These are phyloP conservation scores for Leccinum variicolor DNA, from an alignment of 768 basidiomycete genomes.

Conservation along the genomic window DNA sequence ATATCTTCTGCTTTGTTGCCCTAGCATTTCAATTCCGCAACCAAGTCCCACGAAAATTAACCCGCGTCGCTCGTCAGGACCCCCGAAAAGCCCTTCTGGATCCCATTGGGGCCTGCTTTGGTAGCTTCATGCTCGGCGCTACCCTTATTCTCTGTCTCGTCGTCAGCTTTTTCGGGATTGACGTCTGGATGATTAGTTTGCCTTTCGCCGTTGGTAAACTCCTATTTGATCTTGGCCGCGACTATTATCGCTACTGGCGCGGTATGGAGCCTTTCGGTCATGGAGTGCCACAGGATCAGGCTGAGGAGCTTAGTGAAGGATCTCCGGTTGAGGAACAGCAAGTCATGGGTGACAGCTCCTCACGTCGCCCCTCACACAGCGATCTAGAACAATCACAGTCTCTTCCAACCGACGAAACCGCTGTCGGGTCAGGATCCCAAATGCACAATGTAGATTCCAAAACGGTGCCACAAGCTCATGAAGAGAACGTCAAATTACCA, in stretches of 20 bases:
- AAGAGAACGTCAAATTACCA: background rate
- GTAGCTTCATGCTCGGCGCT: conserved; percentile 58
- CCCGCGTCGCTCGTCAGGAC: conserved; percentile 36
- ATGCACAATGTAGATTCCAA: background rate
- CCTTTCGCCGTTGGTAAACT: conserved; percentile 79
- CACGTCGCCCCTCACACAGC: background rate
- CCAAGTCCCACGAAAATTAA: conserved; percentile 47
- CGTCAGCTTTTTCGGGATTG: conserved; percentile 70
- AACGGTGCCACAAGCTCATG: background rate
- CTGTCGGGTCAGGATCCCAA: background rate
- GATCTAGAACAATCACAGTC: background rate
- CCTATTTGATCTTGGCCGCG: conserved; percentile 60
- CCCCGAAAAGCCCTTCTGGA: conserved; percentile 68
- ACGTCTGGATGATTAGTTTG: conserved; percentile 82
- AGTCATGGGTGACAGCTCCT: background rate
- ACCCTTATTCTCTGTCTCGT: conserved; percentile 75
- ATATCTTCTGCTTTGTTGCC: conserved; percentile 58
- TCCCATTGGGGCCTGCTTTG: conserved; percentile 69
- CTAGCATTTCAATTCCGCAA: conserved; percentile 58
- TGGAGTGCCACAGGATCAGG: background rate
- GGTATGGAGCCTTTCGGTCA: conserved; percentile 19
- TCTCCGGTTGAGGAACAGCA: background rate
- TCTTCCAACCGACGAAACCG: conserved; percentile 5
- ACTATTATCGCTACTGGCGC: conserved; percentile 45
- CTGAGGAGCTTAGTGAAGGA: background rate